A percentile compares a stretch with the other conserved stretches of the same genome.
Evolutionary conservation across 2,329 filamentous ascomycete genomes (phyloP).

Genomic region (Elsinoe fawcettii): DNA sequence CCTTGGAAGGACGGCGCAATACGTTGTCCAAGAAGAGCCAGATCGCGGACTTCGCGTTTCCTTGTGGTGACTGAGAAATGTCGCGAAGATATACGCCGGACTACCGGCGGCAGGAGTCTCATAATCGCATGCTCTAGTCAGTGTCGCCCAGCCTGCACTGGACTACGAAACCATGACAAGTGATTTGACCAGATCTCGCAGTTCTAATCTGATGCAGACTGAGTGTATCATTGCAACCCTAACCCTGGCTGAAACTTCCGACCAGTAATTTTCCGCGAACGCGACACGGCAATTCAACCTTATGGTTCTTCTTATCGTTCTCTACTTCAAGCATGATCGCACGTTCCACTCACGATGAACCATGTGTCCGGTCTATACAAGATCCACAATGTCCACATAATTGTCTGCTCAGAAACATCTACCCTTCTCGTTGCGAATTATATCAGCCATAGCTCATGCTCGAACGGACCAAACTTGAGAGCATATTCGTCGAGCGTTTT

Average conservation of each 20-base stretch:
- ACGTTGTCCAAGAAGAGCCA: constrained; percentile 46
- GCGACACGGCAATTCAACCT: no score
- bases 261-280: no score
- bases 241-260: no score
- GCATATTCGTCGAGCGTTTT: constrained; percentile 38
- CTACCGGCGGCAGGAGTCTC: constrained; percentile 24
- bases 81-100: constrained; percentile 24
- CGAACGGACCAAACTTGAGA: constrained; percentile 31
- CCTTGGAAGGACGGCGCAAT: constrained; percentile 58
- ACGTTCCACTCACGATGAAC: no score
- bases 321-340: no score
- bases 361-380: no score
- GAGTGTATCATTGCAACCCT: no score
- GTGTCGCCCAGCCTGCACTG: neutral
- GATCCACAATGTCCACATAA: neutral
- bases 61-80: constrained; percentile 44
- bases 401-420: no score
- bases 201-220: no score
- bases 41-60: constrained; percentile 44
- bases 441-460: constrained; percentile 18
- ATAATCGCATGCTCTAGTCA: constrained; percentile 24
- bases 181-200: no score
- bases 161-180: no score
- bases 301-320: no score
- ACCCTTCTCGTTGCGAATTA: neutral